Base-by-base conservation (phyloP, 2,329 filamentous ascomycete species). In the Paracoccidioides lutzii region DNA sequence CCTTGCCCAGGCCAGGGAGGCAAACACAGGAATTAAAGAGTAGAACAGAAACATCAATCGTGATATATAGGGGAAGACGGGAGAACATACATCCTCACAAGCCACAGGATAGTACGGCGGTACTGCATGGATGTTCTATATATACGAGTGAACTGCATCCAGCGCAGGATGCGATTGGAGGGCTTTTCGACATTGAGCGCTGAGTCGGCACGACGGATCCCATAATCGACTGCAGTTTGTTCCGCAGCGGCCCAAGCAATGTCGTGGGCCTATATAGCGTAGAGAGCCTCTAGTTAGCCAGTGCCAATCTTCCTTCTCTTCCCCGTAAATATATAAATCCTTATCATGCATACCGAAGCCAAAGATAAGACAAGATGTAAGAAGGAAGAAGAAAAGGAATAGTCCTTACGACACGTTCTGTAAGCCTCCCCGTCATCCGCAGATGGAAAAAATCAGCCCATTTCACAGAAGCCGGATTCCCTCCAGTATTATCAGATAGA, bases 381-480 rank as follows among this genome's bases (percentile, higher is more conserved):
- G 37, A 2, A 5, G 12, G 15, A 15, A n/a, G 8, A 38, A 48
- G 42, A 32, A 49, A 7, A 45, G 15, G 22, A 43, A 15, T 42
- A 30, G 7, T 28, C 33, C 42, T 42, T 56, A 62, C 60, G 53
- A 45, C 37, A 9, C 60, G 51, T 57, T 58, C 53, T 45, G 46
- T 51, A 37, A 62, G 35, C 28, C 33, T 43, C 22, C 60, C 60
- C 3, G 38, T 30, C 43, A 55, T 60, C 12, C 51, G 53, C 42
- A 58, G 59, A 37, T 56, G 14, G 30, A 62, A 60, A 43, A 56
- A 62, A 15, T 58, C 43, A 12, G 55, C 60, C 60, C 60, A 62
- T 38, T 55, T 59, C 15, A 40, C 14, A 12, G 54, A 38, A 5
- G 46, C 59, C 14, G 60, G 60, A 50, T 62, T 62, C 5, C 49